Evolutionary conservation across 1,139 yeast genomes (phyloP), one percentile per base, ranked within the genome.

Genomic region (Blastobotrys elegans): DNA sequence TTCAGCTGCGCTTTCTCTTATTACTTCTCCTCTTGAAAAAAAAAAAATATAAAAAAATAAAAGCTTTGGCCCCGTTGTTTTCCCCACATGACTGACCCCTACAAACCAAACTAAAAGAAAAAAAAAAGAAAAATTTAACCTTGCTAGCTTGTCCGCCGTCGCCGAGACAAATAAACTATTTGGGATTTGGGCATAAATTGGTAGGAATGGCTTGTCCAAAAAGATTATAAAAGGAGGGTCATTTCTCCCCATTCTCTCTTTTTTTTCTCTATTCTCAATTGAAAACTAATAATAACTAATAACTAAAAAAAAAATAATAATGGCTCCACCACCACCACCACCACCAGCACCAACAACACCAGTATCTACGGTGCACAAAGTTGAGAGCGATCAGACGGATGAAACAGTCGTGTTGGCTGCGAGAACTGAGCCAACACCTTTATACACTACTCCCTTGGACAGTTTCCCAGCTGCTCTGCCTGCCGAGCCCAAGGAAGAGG

Each of bases 401-500:
- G 33, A 30, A 13, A 13, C 33, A 5, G 33, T 30, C 6, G n/a
- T 5, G 17, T 5, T 7, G 33, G n/a, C 33, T 13, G 33, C 33
- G 17, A 13, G 5, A n/a, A 14, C 17, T 30, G 33, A 5, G 17
- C 5, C 4, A 5, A n/a, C 27, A 20, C 14, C 30, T 5, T 55
- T 55, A 6, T 58, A 59, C 24, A 54, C 50, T 40, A 49, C 54
- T 18, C 59, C 61, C 4, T 48, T 55, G 40, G 54, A 52, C 21
- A 37, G 45, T 18, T 59, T 57, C 46, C 50, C 53, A 7, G 31
- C 41, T 16, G 56, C 63, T 16, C 35, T 55, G 30, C 52, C 60
- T n/a, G 62, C 60, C n/a, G 62, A 62, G 14, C 41, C 46, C 32
- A 55, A 59, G 42, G 44, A 48, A 18, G 55, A 61, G 44, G 66